Conservation (phyloP, 352 stramenopile species). For the Plasmopara muralis region DNA sequence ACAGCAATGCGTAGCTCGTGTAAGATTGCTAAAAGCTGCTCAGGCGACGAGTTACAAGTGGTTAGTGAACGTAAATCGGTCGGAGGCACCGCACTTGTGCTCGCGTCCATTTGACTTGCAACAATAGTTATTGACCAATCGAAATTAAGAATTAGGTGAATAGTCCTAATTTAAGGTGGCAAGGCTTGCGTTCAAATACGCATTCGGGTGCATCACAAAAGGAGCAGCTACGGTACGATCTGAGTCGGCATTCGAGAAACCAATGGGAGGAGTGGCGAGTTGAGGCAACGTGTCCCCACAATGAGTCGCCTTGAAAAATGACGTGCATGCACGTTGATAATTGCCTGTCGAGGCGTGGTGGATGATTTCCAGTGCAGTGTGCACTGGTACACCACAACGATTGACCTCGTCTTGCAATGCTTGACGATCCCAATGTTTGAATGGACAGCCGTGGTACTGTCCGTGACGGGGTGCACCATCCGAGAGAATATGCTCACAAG, state of each 20-base stretch:
- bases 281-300: background rate
- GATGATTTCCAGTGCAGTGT: conserved; percentile 26
- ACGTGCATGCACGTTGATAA: conserved; percentile 5
- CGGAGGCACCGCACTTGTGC: conserved; percentile 4
- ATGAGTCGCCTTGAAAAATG: conserved; percentile 1
- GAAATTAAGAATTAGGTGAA: background rate
- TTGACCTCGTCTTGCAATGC: conserved; percentile 42
- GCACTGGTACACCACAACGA: conserved; percentile 14
- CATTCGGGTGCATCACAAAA: conserved; percentile 50
- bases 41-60: conserved; percentile 28
- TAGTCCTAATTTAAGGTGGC: conserved; percentile 1
- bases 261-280: background rate
- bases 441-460: conserved; percentile 79
- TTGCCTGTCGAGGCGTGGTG: conserved; percentile 26
- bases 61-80: conserved; percentile 25
- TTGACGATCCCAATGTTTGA: conserved; percentile 57
- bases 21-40: conserved; percentile 61
- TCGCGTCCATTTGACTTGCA: conserved; percentile 12
- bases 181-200: conserved; percentile 42
- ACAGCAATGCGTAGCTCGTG: conserved; percentile 49
- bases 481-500: conserved; percentile 54
- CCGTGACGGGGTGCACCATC: conserved; percentile 40
- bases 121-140: background rate
- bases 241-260: background rate
- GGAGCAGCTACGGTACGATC: background rate